Base-by-base conservation (phyloP, 176 grass and related monocot genomes). In the Aegilops bicornis region DNA sequence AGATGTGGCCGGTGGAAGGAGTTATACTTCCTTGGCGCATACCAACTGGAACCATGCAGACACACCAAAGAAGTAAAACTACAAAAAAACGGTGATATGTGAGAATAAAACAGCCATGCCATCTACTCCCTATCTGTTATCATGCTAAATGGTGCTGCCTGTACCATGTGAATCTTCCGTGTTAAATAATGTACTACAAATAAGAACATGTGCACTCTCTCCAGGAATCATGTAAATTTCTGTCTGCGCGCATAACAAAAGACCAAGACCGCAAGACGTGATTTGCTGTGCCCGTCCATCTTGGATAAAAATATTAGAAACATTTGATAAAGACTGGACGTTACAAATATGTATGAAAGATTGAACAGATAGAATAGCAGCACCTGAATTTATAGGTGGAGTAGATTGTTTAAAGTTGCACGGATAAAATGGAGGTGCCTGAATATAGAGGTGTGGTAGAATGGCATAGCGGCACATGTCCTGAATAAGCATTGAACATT, bases 1-100 rank as follows among this genome's bases (percentile, higher is more conserved):
- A 64, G 86, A 92, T 35, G 95, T 94, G 9, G 76, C 74, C 16
- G 90, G 94, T 50, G 85, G 64, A 63, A 92, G 94, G 62, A 64
- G 62, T 29, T 88, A 81, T 82, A 77, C 22, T 81, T 82, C 64
- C 20, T 78, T 65, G 45, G 80, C 87, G 19, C 63, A 62, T 35
- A 36, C 24, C 9, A 83, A 8, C 24, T 94, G 88, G 88, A 84
- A 86, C 47, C 79, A 90, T 11, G 88, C 92, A 50, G 84, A 97
- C 80, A 97, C 90, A 45, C 92, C 88, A 39, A 90, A 16, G 64
- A 90, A 90, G 39, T 73, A 63, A 67, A 71, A 24, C 45, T 70
- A 5, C 11, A 39, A 68, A 30, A 50, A 40, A 39, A 54, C 39
- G 5, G 13, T 11, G 15, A 40, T 45, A 33, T 20, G 20, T 47